phyloP scores from a whole-genome alignment of 2,329 filamentous ascomycete species.

The Didymella glomerata region DNA sequence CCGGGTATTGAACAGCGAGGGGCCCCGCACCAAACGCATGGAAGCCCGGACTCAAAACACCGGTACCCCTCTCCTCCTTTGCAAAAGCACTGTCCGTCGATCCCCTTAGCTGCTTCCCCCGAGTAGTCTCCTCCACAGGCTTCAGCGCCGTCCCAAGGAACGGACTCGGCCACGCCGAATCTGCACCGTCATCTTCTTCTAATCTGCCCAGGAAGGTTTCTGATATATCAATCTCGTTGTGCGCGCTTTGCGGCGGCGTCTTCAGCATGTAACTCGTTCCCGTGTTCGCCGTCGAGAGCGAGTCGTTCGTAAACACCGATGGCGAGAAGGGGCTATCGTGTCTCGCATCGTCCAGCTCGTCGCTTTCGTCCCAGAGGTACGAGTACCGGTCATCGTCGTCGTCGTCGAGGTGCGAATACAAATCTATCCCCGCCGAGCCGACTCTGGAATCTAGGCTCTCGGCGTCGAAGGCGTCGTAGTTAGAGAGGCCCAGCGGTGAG shows the following conservation, averaged over 20 bases:
- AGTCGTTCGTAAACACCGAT: slow-evolving; percentile 20
- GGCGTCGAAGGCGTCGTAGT: slow-evolving; percentile 55
- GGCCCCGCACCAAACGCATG: background rate
- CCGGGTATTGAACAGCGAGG: slow-evolving; percentile 12
- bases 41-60: background rate
- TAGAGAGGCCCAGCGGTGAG: slow-evolving; percentile 53
- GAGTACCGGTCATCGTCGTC: slow-evolving; percentile 27
- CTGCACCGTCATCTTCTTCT: background rate
- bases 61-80: too few relatives aligned
- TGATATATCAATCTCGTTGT: background rate
- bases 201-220: background rate
- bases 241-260: background rate
- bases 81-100: too few relatives aligned
- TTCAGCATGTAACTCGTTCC: background rate
- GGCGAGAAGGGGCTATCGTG: slow-evolving; percentile 29
- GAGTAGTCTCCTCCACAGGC: background rate
- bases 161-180: slow-evolving; percentile 4
- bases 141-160: background rate
- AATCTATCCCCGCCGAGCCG: slow-evolving; percentile 37
- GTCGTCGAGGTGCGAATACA: slow-evolving; percentile 44
- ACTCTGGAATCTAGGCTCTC: slow-evolving; percentile 27
- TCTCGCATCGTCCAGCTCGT: slow-evolving; percentile 23
- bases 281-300: background rate
- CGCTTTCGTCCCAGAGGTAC: slow-evolving; percentile 14
- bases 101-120: too few relatives aligned